phyloP scores from a whole-genome alignment of 345 rosid species.

The Syzygium oleosum region DNA sequence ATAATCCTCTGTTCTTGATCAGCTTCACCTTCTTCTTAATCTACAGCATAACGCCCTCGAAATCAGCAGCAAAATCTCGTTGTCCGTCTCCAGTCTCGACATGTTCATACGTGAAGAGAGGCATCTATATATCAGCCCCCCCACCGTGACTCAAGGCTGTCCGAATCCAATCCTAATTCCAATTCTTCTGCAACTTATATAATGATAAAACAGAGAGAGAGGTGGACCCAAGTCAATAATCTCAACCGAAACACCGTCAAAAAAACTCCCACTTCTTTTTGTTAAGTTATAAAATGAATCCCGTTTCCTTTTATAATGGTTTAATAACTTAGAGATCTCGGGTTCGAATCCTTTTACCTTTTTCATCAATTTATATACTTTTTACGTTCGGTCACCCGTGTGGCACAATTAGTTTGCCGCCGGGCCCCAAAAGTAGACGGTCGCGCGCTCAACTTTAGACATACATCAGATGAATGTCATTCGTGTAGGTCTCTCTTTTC shows the following conservation, averaged over 20 bases:
- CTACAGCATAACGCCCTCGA: background rate
- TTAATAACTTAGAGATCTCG: background rate
- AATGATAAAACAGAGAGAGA: background rate
- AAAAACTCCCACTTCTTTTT: background rate
- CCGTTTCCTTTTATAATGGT: background rate
- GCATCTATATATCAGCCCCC: background rate
- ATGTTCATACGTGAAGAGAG: background rate
- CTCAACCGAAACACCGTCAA: constrained; percentile 12
- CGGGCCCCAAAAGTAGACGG: background rate
- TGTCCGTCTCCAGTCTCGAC: background rate
- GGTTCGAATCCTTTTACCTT: background rate
- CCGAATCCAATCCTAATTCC: background rate
- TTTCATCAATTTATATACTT: background rate
- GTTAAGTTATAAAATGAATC: background rate
- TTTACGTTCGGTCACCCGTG: background rate
- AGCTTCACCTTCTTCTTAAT: background rate
- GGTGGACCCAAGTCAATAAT: constrained; percentile 15
- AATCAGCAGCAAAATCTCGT: background rate
- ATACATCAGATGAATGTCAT: background rate
- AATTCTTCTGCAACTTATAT: background rate
- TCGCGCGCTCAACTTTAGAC: background rate
- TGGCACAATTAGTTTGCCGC: background rate
- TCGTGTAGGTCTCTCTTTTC: background rate
- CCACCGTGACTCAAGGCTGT: background rate
- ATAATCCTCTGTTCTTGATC: background rate